A percentile compares a stretch with the other conserved stretches of the same genome.
Conservation (phyloP, 2,329 filamentous ascomycete species). For the Mollisiaceae sp. region DNA sequence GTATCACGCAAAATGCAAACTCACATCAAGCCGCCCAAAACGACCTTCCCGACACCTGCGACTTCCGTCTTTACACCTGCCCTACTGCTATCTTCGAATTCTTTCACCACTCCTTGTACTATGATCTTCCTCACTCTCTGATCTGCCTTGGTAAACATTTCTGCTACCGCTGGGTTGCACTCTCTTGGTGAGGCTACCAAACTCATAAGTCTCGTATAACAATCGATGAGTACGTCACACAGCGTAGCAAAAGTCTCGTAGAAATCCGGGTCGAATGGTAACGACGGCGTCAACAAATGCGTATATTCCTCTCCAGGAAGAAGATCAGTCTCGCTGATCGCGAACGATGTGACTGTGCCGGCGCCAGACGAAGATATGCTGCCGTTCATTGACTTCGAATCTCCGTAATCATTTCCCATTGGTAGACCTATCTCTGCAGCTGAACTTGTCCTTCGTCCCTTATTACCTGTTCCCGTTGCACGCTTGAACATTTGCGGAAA, state of each 20-base stretch:
- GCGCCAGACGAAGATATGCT: constrained; percentile 44
- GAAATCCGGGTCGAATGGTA: constrained; percentile 97
- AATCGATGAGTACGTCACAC: constrained; percentile 93
- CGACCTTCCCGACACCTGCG: constrained; percentile 83
- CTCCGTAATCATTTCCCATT: constrained; percentile 53
- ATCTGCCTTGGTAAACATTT: constrained; percentile 91
- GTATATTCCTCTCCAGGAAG: constrained; percentile 86
- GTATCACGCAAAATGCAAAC: constrained; percentile 12
- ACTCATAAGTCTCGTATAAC: constrained; percentile 78
- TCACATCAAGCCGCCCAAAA: constrained; percentile 83
- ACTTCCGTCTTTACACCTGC: constrained; percentile 79
- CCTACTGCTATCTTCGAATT: constrained; percentile 89
- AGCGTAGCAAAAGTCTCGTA: constrained; percentile 95
- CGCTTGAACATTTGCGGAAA: constrained; percentile 85
- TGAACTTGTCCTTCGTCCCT: constrained; percentile 61
- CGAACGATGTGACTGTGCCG: constrained; percentile 50
- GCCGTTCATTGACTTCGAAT: constrained; percentile 51
- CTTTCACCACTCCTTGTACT: constrained; percentile 82
- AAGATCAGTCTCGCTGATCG: constrained; percentile 66
- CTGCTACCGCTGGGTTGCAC: constrained; percentile 73
- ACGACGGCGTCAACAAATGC: constrained; percentile 84
- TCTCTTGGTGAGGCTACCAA: constrained; percentile 77
- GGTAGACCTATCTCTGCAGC: constrained; percentile 64
- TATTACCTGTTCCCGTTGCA: constrained; percentile 56
- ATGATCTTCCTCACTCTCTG: constrained; percentile 86